Evolutionary conservation across 2,329 filamentous ascomycete genomes (phyloP), one percentile per base, ranked within the genome.

Genomic region (Intubia oerlemansii): DNA sequence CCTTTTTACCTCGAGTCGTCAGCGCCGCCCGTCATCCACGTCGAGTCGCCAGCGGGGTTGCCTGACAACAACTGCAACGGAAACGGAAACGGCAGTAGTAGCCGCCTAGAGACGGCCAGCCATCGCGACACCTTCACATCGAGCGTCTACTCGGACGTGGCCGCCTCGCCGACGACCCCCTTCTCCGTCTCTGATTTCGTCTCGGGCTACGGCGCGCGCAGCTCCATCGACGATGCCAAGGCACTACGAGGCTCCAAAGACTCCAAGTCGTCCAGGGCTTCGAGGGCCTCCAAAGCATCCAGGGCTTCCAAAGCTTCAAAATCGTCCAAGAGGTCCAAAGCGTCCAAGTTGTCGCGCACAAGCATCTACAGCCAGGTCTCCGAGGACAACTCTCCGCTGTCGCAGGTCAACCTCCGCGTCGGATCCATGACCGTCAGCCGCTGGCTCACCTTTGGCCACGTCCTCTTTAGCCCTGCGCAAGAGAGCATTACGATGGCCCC

Each of bases 351-450:
- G 19, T n/a, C 19, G 8, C n/a, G 8, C n/a, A 8, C 31, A 46
- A 57, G 53, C 34, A 48, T 49, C 30, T 54, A 56, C 38, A 62
- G 57, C 33, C 51, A 47, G 27, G 48, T 52, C 3, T 60, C 59
- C 0, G 58, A 65, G 12, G 62, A 69, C 36, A 66, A 62, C 34
- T 69, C 70, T 2, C 67, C 71, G 2, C 50, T 74, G 13, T 65
- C 69, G 0, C 72, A 75, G 44, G 74, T 81, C 35, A 81, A 82
- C 42, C 60, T 88, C 14, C 63, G 79, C 2, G 71, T 81, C 11
- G 78, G 74, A 5, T 81, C 78, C 3, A 70, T 88, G 56, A 82
- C 79, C 34, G 79, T 82, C 15, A 82, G 75, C 57, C 84, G 84
- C 44, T 88, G 78, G 79, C 62, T 88, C 15, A 80, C 75, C 0